phyloP scores from a whole-genome alignment of 495 filamentous ascomycete species.

The Neurospora terricola region DNA sequence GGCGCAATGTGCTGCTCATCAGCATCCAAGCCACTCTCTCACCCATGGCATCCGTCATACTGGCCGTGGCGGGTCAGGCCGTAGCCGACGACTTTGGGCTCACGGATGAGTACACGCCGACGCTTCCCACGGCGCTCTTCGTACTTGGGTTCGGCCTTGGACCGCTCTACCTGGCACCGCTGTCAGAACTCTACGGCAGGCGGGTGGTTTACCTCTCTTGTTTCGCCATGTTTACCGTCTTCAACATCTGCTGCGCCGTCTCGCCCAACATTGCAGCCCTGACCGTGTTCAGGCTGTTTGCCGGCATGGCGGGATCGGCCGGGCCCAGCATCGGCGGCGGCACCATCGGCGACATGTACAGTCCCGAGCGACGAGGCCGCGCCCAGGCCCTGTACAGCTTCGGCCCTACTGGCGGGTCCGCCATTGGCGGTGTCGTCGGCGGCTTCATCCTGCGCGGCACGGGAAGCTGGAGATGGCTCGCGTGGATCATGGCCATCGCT shows the following conservation, averaged over 20 bases:
- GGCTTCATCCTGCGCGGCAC: slow-evolving; percentile 43
- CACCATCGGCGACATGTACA: slow-evolving; percentile 47
- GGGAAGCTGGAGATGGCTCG: slow-evolving; percentile 50
- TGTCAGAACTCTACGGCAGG: slow-evolving; percentile 69
- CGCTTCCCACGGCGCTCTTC: slow-evolving; percentile 15
- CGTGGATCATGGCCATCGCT: slow-evolving; percentile 48
- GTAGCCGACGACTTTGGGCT: neutral
- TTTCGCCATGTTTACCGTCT: slow-evolving; percentile 59
- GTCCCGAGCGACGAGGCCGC: slow-evolving; percentile 1
- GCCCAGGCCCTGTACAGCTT: neutral
- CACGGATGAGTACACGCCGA: neutral
- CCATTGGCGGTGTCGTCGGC: slow-evolving; percentile 32
- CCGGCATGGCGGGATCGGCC: slow-evolving; percentile 37
- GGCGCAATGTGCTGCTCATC: neutral
- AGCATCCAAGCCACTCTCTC: neutral
- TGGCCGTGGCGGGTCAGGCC: neutral
- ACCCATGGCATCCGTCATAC: neutral
- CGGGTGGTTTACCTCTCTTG: slow-evolving; percentile 47
- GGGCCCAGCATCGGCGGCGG: slow-evolving; percentile 45
- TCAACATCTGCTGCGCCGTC: slow-evolving; percentile 61
- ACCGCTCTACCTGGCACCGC: slow-evolving; percentile 50
- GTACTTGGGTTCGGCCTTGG: slow-evolving; percentile 35
- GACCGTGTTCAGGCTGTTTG: slow-evolving; percentile 55
- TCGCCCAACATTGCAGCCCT: slow-evolving; percentile 46
- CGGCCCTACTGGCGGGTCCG: neutral